Base-by-base conservation (phyloP, 768 basidiomycete genomes). In the Tylopilus rubrobrunneus region DNA sequence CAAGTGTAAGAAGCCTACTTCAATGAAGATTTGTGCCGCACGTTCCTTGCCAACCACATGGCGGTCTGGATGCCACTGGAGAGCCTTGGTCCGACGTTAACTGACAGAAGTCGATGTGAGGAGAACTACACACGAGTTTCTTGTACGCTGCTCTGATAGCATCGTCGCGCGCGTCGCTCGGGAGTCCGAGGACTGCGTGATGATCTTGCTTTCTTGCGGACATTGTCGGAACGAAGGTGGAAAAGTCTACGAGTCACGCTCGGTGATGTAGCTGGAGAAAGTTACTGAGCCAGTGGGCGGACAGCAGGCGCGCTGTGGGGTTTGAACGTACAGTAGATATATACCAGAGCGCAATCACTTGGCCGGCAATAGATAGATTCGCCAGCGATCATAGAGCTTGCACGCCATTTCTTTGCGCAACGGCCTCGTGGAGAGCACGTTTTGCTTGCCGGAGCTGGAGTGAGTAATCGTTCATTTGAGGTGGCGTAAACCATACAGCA, bases 1-100 rank as follows among this genome's bases (percentile, higher is more conserved):
- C 28, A 40, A 46, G 40, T 9, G 31, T 42, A 50, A 55, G 37
- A 48, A 49, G 49, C 73, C 52, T 66, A 84, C 85, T 73, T 86
- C 77, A 45, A 81, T 74, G 67, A 86, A 86, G 61, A 74, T 74
- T 58, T 76, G 74, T 48, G 78, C 77, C 17, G 82, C 81, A 44
- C 67, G 65, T 52, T 83, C 78, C 62, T 78, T 81, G 55, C 78
- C 74, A 27, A 73, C 67, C 21, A 67, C 60, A 67, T 83, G 81
- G 55, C 82, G 83, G 69, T 86, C 84, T 57, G 84, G 84, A 59
- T 86, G 84, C 83, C 84, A 87, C 62, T 75, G 77, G 51, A 86
- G 70, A 58, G 82, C 84, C 84, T 79, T 56, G 31, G 36, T 56
- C 9, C 29, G 33, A 48, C 31, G 21, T 61, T 51, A 61, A 58